phyloP scores from a whole-genome alignment of 768 basidiomycete genomes.

The Daedalea quercina region DNA sequence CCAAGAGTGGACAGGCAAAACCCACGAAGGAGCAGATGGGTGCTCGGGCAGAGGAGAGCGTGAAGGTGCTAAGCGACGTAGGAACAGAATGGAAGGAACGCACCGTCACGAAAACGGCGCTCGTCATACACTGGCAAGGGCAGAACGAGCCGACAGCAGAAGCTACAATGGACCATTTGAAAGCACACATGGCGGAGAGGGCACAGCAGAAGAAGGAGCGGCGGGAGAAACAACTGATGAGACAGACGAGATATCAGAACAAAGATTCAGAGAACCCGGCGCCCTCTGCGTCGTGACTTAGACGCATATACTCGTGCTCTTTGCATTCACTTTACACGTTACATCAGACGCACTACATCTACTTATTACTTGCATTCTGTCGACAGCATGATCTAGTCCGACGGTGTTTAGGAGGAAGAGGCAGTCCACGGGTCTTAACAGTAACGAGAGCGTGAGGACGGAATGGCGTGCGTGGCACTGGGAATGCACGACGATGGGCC shows the following conservation, averaged over 20 bases:
- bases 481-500: conserved; percentile 9
- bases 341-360: neutral
- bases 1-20: conserved; percentile 38
- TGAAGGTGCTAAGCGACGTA: conserved; percentile 38
- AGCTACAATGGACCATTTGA: neutral
- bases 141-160: conserved; percentile 4
- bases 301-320: too few relatives aligned
- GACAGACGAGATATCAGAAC: neutral
- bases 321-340: neutral
- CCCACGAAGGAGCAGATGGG: conserved; percentile 35
- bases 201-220: neutral
- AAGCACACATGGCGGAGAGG: neutral
- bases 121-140: conserved; percentile 39
- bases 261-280: neutral
- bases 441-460: neutral
- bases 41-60: conserved; percentile 36
- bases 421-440: conserved; percentile 4
- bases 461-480: neutral
- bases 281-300: too few relatives aligned
- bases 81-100: conserved; percentile 47
- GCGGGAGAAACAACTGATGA: neutral
- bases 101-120: conserved; percentile 31
- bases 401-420: neutral
- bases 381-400: neutral
- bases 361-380: neutral